Conservation (phyloP, 176 grass and related monocot species). For the Oryza rufipogon region DNA sequence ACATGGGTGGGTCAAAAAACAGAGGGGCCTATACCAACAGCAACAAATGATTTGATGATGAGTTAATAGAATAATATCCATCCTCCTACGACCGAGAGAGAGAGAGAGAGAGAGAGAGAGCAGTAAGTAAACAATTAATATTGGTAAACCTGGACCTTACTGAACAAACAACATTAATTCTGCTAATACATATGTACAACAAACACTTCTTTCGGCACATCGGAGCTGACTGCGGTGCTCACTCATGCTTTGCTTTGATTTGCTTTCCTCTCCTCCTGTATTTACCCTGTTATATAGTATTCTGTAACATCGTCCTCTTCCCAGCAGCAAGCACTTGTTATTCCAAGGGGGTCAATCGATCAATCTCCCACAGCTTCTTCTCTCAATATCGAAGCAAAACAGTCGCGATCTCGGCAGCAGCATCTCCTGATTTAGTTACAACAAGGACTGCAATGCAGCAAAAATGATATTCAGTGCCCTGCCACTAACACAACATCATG, state of each 20-base stretch:
- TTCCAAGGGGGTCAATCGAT: conserved; percentile 21
- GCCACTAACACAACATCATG: neutral
- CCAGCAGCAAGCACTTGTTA: conserved; percentile 26
- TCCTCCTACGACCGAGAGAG: conserved; percentile 16
- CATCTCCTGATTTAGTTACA: conserved; percentile 35
- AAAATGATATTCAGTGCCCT: neutral
- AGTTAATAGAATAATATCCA: conserved; percentile 20
- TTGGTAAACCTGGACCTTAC: conserved; percentile 14
- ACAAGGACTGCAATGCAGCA: conserved; percentile 35
- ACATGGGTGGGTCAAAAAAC: neutral
- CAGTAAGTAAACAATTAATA: conserved; percentile 15
- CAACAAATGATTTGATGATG: conserved; percentile 43
- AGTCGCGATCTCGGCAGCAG: conserved; percentile 25
- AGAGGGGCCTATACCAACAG: conserved; percentile 42
- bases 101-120: neutral
- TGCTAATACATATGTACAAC: conserved; percentile 64
- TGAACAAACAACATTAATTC: conserved; percentile 40
- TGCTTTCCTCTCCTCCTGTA: neutral
- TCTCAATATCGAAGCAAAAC: conserved; percentile 26
- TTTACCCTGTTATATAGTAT: conserved; percentile 36
- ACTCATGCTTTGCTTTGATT: conserved; percentile 35
- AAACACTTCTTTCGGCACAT: conserved; percentile 43
- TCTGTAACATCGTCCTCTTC: conserved; percentile 17
- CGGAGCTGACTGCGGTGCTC: conserved; percentile 33
- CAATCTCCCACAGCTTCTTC: conserved; percentile 9